Percentiles rank a stretch among this genome's conserved stretches.
Conservation (phyloP, 1,284 basidiomycete genomes). For the Rhodotorula sp. region DNA sequence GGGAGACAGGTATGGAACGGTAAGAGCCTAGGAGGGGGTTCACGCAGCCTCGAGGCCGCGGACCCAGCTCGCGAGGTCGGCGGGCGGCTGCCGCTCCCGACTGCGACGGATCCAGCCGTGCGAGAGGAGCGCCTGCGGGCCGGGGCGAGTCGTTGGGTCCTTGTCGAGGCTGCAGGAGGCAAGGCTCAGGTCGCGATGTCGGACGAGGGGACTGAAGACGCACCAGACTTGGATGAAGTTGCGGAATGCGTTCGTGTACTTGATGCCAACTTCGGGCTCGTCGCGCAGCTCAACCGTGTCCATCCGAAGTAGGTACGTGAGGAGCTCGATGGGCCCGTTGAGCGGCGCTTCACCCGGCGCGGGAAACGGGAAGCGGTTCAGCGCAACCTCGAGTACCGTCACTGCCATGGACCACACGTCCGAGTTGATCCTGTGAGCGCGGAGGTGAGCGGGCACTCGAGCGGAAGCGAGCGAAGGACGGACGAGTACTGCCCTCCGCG, state of each 20-base stretch:
- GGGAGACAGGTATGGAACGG: neutral
- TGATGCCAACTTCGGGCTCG: slow-evolving; percentile 55
- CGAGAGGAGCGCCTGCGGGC: slow-evolving; percentile 77
- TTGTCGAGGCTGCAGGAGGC: slow-evolving; percentile 48
- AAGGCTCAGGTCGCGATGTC: neutral
- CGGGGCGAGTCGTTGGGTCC: slow-evolving; percentile 65
- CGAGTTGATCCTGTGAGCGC: slow-evolving; percentile 65
- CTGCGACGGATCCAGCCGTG: slow-evolving; percentile 84
- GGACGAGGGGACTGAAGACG: slow-evolving; percentile 48
- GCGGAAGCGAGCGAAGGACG: neutral
- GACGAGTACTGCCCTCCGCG: slow-evolving; percentile 78
- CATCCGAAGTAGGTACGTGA: slow-evolving; percentile 87
- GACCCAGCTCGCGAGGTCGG: slow-evolving; percentile 88
- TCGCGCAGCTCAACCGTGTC: slow-evolving; percentile 68
- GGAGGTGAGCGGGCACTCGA: too few species aligned
- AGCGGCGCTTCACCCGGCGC: slow-evolving; percentile 59
- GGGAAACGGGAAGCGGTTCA: slow-evolving; percentile 94
- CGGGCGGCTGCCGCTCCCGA: slow-evolving; percentile 69
- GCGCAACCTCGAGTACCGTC: slow-evolving; percentile 87
- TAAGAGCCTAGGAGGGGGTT: neutral
- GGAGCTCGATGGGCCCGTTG: slow-evolving; percentile 86
- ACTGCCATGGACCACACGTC: slow-evolving; percentile 99
- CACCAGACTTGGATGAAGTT: slow-evolving; percentile 88
- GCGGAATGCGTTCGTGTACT: slow-evolving; percentile 85
- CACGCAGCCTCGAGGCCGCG: slow-evolving; percentile 16